A percentile compares a stretch with the other conserved stretches of the same genome.
These are phyloP conservation scores for Boletus tomentosulus DNA, from an alignment of 768 basidiomycete genomes.

Conservation along the genomic window DNA sequence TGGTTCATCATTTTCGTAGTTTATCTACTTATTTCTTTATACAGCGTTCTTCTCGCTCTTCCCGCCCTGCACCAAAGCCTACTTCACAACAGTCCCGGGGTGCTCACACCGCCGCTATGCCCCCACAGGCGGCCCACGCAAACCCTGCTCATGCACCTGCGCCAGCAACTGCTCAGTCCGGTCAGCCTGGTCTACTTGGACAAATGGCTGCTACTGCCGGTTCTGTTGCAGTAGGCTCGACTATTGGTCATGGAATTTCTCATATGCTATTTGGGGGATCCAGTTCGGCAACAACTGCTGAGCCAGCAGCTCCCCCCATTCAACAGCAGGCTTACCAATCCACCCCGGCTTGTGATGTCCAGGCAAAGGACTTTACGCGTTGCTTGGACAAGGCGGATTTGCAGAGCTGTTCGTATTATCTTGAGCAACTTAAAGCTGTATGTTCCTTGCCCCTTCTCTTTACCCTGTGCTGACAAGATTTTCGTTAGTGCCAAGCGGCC, in stretches of 20 bases:
- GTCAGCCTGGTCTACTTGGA: slow-evolving; percentile 68
- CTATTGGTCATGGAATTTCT: slow-evolving; percentile 86
- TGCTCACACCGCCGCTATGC: slow-evolving; percentile 48
- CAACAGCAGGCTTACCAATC: slow-evolving; percentile 44
- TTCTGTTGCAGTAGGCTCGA: slow-evolving; percentile 83
- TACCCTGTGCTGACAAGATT: slow-evolving; percentile 4
- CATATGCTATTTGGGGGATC: slow-evolving; percentile 84
- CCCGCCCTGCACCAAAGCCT: slow-evolving; percentile 54
- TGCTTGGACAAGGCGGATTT: slow-evolving; percentile 82
- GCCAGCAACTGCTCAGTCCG: slow-evolving; percentile 37
- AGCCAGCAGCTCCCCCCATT: slow-evolving; percentile 44
- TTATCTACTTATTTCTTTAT: not conserved
- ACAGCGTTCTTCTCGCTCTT: slow-evolving; percentile 77
- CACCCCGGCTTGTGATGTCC: slow-evolving; percentile 58
- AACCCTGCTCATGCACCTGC: slow-evolving; percentile 42
- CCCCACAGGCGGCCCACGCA: slow-evolving; percentile 37
- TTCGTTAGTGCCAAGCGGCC: slow-evolving; percentile 66
- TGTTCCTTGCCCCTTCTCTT: slow-evolving; percentile 28
- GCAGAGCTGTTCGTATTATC: slow-evolving; percentile 79
- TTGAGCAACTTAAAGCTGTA: slow-evolving; percentile 85
- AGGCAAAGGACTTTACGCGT: slow-evolving; percentile 85
- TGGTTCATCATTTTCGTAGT: not conserved
- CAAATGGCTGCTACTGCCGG: slow-evolving; percentile 92
- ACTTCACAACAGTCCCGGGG: slow-evolving; percentile 43
- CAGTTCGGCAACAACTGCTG: slow-evolving; percentile 38